A percentile compares a stretch with the other conserved stretches of the same genome.
Conservation (phyloP, 163 green algal genomes). For the Scenedesmus sp. region DNA sequence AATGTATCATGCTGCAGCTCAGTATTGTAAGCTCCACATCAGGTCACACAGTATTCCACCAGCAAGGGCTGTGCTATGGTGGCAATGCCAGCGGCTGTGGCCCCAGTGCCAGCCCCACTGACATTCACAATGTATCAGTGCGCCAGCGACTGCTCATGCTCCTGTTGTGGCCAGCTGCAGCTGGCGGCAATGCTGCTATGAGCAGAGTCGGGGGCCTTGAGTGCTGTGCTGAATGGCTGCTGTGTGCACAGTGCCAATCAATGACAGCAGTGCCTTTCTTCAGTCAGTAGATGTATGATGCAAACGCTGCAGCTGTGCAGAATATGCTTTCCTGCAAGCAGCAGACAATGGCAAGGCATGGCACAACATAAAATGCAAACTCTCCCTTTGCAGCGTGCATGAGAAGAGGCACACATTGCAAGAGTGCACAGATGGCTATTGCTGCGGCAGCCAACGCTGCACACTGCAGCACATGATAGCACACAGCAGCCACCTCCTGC, state of each 20-base stretch:
- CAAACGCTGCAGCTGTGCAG: constrained; percentile 75
- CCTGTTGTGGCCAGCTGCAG: not conserved
- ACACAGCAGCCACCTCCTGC: too few relatives aligned
- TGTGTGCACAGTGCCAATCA: not conserved
- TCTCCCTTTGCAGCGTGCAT: not conserved
- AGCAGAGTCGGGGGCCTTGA: not conserved
- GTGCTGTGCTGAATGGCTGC: not conserved
- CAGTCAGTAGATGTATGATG: constrained; percentile 83
- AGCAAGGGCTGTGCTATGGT: too few relatives aligned
- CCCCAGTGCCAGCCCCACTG: not conserved
- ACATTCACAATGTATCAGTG: not conserved
- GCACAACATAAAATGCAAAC: not conserved
- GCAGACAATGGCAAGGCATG: not conserved
- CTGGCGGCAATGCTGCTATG: not conserved
- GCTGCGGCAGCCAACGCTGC: too few relatives aligned
- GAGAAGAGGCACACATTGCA: too few relatives aligned
- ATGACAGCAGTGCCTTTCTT: constrained; percentile 38
- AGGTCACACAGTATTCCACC: too few relatives aligned
- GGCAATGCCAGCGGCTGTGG: not conserved
- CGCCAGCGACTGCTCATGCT: not conserved
- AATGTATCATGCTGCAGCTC: too few relatives aligned
- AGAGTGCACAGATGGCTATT: too few relatives aligned
- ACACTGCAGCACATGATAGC: too few relatives aligned
- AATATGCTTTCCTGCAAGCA: constrained; percentile 77
- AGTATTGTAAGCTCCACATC: too few relatives aligned